Evolutionary conservation across 192 early-diverging fungal species (phyloP).

Genomic region (Linnemannia zychae): DNA sequence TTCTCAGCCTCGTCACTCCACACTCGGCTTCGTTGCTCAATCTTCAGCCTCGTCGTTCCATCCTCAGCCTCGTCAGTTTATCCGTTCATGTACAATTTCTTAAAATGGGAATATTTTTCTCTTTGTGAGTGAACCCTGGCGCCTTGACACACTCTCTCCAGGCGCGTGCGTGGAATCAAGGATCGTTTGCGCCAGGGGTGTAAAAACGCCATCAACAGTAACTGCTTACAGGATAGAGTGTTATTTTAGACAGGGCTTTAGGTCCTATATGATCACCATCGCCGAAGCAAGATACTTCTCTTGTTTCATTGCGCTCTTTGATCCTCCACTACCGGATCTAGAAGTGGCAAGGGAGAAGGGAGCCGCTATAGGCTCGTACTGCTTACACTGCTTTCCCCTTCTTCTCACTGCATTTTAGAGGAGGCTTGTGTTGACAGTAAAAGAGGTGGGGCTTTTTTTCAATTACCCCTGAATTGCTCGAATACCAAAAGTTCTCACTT

Average conservation of each 20-base stretch:
- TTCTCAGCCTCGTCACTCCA: slow-evolving; percentile 2
- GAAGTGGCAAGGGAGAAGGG: not conserved
- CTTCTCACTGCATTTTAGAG: not conserved
- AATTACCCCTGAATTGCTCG: not conserved
- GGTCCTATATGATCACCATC: not conserved
- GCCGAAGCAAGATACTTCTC: not conserved
- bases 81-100: not conserved
- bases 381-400: not conserved
- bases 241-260: not conserved
- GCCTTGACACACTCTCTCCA: not conserved
- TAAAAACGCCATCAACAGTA: not conserved
- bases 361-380: not conserved
- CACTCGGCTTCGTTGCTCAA: too few species aligned
- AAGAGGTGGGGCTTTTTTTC: not conserved
- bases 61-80: not conserved
- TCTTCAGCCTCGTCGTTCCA: too few species aligned
- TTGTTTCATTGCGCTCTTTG: not conserved
- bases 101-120: not conserved
- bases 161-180: not conserved
- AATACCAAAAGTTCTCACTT: not conserved
- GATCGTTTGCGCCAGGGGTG: not conserved
- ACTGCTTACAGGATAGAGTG: not conserved
- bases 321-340: not conserved
- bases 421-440: not conserved
- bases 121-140: not conserved